phyloP scores from a whole-genome alignment of 306 rosid species.

The Casuarina equisetifolia region DNA sequence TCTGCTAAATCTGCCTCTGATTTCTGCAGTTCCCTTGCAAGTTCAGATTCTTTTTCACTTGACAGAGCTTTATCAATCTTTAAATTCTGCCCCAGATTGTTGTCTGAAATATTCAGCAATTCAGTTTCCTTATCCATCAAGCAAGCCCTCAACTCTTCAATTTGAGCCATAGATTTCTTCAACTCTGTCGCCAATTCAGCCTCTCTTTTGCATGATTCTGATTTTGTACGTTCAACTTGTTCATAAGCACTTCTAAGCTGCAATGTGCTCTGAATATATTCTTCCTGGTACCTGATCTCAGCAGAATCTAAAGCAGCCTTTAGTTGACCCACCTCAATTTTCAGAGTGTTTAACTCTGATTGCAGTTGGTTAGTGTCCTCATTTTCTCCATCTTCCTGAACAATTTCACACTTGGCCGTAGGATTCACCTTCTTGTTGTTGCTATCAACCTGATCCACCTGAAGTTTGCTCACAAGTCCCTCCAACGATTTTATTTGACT shows the following conservation, averaged over 20 bases:
- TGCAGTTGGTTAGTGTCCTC: constrained; percentile 53
- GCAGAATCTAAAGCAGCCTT: constrained; percentile 75
- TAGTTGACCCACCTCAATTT: constrained; percentile 59
- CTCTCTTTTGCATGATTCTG: constrained; percentile 55
- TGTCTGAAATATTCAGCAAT: constrained; percentile 43
- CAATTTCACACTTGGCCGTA: constrained; percentile 29
- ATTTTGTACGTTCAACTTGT: constrained; percentile 56
- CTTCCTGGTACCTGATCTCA: constrained; percentile 81
- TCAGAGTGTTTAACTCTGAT: constrained; percentile 49
- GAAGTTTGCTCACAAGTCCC: constrained; percentile 55
- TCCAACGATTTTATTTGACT: constrained; percentile 65
- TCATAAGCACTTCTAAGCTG: constrained; percentile 78
- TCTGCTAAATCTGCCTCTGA: constrained; percentile 51
- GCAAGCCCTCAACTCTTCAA: constrained; percentile 56
- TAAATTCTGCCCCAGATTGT: constrained; percentile 38
- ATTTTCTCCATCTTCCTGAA: constrained; percentile 35
- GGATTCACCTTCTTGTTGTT: constrained; percentile 29
- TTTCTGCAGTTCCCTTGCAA: constrained; percentile 41
- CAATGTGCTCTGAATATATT: constrained; percentile 73
- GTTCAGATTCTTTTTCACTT: constrained; percentile 42
- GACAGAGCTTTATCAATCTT: constrained; percentile 30
- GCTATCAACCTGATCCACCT: constrained; percentile 42
- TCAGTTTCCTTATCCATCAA: constrained; percentile 60
- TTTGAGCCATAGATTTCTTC: constrained; percentile 42
- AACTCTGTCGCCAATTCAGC: constrained; percentile 55